These are phyloP conservation scores for Saccharomycopsis hybrid DNA, from an alignment of 1,139 yeast species.

Conservation along the genomic window DNA sequence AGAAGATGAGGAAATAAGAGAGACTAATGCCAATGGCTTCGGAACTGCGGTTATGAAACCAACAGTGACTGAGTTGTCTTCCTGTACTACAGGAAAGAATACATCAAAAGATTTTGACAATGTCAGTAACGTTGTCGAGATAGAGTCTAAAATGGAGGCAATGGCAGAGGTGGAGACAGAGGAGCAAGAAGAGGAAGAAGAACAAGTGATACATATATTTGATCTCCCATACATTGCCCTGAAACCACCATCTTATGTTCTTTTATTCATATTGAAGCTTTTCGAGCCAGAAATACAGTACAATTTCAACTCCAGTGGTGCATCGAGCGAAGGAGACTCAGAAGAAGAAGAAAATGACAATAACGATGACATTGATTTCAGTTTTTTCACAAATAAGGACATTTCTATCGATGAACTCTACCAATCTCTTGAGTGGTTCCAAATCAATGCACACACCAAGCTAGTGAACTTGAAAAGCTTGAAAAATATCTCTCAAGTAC, in stretches of 20 bases:
- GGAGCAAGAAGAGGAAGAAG: conserved; percentile 18
- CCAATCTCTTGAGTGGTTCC: conserved; percentile 35
- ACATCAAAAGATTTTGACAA: no score
- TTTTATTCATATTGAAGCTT: conserved; percentile 41
- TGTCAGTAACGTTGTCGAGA: no score
- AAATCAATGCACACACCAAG: conserved; percentile 32
- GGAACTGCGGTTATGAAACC: no score
- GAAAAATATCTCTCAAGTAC: conserved; percentile 28
- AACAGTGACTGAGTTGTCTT: no score
- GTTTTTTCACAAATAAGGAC: conserved; percentile 28
- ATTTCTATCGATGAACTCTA: conserved; percentile 27
- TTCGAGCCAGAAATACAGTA: conserved; percentile 46
- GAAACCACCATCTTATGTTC: conserved; percentile 44
- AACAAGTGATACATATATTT: conserved; percentile 45
- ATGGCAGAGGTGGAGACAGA: no score
- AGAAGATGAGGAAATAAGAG: no score
- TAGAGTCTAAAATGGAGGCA: no score
- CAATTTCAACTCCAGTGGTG: conserved; percentile 41
- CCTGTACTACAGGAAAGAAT: no score
- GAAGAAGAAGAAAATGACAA: conserved; percentile 16
- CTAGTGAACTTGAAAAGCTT: conserved; percentile 28
- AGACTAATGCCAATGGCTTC: no score
- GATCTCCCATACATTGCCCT: conserved; percentile 56
- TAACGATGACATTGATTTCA: conserved; percentile 11
- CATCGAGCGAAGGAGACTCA: background rate